These are phyloP conservation scores for Comarum palustre DNA, from an alignment of 306 rosid species.

Conservation along the genomic window DNA sequence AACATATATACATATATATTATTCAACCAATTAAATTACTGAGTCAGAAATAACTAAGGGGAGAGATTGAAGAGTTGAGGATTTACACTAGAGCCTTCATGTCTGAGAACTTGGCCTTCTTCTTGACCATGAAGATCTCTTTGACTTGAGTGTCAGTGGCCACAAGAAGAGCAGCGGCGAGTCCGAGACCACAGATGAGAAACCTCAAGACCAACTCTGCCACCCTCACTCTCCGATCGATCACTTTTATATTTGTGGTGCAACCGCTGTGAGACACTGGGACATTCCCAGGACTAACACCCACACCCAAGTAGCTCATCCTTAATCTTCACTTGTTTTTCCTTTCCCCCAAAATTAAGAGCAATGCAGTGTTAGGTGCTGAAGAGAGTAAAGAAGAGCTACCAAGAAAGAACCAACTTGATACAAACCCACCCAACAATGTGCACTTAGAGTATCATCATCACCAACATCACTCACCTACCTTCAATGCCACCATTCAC, in stretches of 20 bases:
- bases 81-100: constrained; percentile 82
- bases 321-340: not conserved
- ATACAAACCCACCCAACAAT: not conserved
- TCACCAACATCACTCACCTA: not conserved
- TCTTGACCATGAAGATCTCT: constrained; percentile 58
- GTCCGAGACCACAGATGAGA: constrained; percentile 54
- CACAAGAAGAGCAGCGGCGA: constrained; percentile 70
- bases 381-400: not conserved
- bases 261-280: constrained; percentile 45
- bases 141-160: constrained; percentile 75
- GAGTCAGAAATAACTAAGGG: not conserved
- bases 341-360: constrained; percentile 13
- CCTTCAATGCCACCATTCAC: not conserved
- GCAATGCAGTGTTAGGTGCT: not conserved
- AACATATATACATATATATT: not conserved
- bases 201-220: constrained; percentile 70
- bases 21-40: constrained; percentile 2
- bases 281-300: constrained; percentile 78
- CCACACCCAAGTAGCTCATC: constrained; percentile 74
- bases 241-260: constrained; percentile 39
- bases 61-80: constrained; percentile 5
- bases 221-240: constrained; percentile 55
- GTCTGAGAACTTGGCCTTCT: constrained; percentile 69
- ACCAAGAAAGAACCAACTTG: not conserved
- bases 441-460: not conserved